These are phyloP conservation scores for Medicago arabica DNA, from an alignment of 306 rosid genomes.

Conservation along the genomic window DNA sequence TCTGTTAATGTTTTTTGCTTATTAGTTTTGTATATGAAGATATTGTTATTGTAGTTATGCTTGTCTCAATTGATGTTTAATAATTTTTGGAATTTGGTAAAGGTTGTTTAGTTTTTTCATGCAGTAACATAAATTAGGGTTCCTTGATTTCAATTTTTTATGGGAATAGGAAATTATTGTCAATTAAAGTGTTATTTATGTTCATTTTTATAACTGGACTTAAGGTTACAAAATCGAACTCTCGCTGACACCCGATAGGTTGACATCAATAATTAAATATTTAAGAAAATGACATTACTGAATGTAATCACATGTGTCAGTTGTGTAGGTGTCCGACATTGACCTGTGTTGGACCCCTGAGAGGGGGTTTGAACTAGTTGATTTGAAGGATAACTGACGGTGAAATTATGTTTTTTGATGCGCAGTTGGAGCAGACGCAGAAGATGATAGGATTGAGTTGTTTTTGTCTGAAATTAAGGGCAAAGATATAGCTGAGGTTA, in stretches of 20 bases:
- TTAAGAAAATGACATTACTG: no score
- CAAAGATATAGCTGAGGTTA: slow-evolving; percentile 69
- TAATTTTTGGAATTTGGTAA: background rate
- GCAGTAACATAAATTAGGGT: background rate
- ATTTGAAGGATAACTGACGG: background rate
- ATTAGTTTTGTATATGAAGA: background rate
- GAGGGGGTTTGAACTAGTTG: background rate
- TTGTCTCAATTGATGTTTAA: background rate
- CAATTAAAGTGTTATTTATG: background rate
- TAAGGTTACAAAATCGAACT: no score
- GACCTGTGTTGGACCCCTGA: no score
- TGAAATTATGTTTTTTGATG: background rate
- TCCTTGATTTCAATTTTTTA: background rate
- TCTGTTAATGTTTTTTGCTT: no score
- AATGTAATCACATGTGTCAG: no score
- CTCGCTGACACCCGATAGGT: no score
- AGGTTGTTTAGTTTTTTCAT: background rate
- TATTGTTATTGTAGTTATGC: background rate
- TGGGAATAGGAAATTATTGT: no score
- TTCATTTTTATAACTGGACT: background rate
- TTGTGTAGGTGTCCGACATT: no score
- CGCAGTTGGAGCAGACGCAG: slow-evolving; percentile 77
- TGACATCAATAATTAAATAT: no score
- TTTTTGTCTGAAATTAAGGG: slow-evolving; percentile 70
- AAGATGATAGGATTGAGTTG: slow-evolving; percentile 55